Base-by-base conservation (phyloP, 345 rosid genomes). In the Rhodomyrtus tomentosa region DNA sequence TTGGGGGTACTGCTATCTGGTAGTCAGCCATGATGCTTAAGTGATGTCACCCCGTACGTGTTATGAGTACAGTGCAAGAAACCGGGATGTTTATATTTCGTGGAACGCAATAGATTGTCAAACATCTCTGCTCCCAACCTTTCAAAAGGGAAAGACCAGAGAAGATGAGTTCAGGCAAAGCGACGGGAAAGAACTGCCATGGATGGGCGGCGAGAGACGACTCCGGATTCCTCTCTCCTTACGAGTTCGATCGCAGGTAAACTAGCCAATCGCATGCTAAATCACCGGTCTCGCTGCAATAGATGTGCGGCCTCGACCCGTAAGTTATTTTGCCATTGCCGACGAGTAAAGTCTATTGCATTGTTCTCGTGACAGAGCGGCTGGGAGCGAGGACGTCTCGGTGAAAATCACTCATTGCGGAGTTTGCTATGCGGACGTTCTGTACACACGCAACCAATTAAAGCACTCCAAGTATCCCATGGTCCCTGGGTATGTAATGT, bases 331-430 rank as follows among this genome's bases (percentile, higher is more conserved):
- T 32, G 24, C 13, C 45, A 18, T 68, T 32, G 32, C 45, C 3
- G 9, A 68, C 0, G 13, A 68, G 45, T 18, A 68, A 68, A 8
- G 76, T 36, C 38, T 8, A 36, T 4, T 8, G 7, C 12, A 4
- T 68, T 36, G 11, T 68, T 68, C 76, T 68, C 13, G 6, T 18
- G 76, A 68, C 45, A 83, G 85, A 36, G 82, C 54, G 6, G 72
- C 40, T 12, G 62, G 86, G 18, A 79, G 22, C 7, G 82, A 59
- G 15, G 86, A 85, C 13, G 68, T 85, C 55, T 40, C 81, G 3
- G 38, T 85, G 80, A 85, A 59, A 49, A 81, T 85, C 14, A 50
- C 72, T n/a, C 82, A 85, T 24, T 81, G 86, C 11, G 83, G 86
- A 10, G 18, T 85, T n/a, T 85, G 86, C 58, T 81, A 85, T 24